A percentile compares a stretch with the other conserved stretches of the same genome.
Evolutionary conservation across 2,329 filamentous ascomycete species (phyloP).

Genomic region (Fusarium sambucinum): DNA sequence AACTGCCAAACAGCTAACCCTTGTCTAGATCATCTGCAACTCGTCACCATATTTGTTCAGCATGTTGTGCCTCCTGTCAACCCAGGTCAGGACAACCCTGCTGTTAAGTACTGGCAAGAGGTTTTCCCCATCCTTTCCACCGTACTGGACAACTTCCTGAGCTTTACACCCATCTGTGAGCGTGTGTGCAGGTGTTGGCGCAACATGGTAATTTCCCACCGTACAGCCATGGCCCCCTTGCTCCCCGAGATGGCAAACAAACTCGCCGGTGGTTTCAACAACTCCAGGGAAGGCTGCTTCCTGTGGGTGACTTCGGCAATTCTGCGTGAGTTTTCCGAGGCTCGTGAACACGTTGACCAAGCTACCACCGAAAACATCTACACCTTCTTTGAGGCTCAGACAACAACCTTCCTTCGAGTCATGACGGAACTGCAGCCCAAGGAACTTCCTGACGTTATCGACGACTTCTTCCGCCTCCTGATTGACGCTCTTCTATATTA

Average conservation of each 20-base stretch:
- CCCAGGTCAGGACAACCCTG: conserved; percentile 81
- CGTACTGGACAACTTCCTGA: conserved; percentile 87
- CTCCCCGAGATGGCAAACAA: conserved; percentile 89
- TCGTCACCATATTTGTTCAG: conserved; percentile 92
- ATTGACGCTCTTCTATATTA: conserved; percentile 95
- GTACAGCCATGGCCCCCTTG: conserved; percentile 87
- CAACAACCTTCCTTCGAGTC: conserved; percentile 87
- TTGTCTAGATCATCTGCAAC: conserved; percentile 81
- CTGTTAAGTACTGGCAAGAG: conserved; percentile 95
- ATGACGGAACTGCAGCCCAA: conserved; percentile 82
- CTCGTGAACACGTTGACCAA: conserved; percentile 84
- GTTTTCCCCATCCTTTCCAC: conserved; percentile 89
- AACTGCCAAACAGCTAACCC: conserved; percentile 34
- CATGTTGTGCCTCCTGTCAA: conserved; percentile 79
- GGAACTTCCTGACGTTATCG: conserved; percentile 86
- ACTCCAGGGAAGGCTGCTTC: conserved; percentile 93
- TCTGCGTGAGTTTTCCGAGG: conserved; percentile 93
- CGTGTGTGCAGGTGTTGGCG: conserved; percentile 95
- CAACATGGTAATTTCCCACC: conserved; percentile 95
- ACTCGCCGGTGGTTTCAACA: conserved; percentile 84
- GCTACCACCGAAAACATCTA: conserved; percentile 90
- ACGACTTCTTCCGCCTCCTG: conserved; percentile 95
- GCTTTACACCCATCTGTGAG: conserved; percentile 90
- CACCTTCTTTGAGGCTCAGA: conserved; percentile 93
- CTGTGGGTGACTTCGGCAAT: conserved; percentile 98